phyloP scores from a whole-genome alignment of 768 basidiomycete species.

The Clavulina sp. region DNA sequence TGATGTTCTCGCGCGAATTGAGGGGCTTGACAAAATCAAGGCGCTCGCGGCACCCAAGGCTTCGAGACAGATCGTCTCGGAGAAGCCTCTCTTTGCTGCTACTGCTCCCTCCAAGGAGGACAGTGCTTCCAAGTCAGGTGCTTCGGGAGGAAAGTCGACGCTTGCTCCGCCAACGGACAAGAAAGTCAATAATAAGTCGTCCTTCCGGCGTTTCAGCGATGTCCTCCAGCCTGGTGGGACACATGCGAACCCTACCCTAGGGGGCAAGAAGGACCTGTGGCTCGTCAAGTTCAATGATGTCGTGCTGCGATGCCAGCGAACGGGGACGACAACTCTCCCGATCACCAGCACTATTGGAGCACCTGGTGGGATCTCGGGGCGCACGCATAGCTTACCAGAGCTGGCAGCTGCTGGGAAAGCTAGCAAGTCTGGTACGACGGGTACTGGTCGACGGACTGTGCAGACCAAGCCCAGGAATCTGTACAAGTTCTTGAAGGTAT shows the following conservation, averaged over 20 bases:
- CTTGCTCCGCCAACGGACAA: slow-evolving; percentile 28
- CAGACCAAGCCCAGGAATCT: slow-evolving; percentile 77
- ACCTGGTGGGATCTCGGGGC: slow-evolving; percentile 12
- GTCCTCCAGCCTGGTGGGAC: slow-evolving; percentile 42
- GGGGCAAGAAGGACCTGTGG: slow-evolving; percentile 80
- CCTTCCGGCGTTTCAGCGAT: slow-evolving; percentile 78
- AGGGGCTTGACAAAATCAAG: slow-evolving; percentile 85
- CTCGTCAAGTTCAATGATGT: slow-evolving; percentile 93
- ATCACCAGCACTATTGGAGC: slow-evolving; percentile 37
- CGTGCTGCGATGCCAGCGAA: slow-evolving; percentile 75
- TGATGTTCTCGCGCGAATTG: slow-evolving; percentile 90
- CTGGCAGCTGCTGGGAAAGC: slow-evolving; percentile 70
- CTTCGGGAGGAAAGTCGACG: too few species aligned
- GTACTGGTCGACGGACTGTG: slow-evolving; percentile 46
- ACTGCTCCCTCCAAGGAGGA: not conserved
- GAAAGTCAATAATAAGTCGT: slow-evolving; percentile 62
- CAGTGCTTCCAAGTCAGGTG: slow-evolving; percentile 5
- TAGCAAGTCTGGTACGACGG: slow-evolving; percentile 60
- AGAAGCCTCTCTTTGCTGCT: slow-evolving; percentile 28
- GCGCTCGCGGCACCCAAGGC: slow-evolving; percentile 73
- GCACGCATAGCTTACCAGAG: slow-evolving; percentile 69
- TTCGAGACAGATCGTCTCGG: slow-evolving; percentile 72
- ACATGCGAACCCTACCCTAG: slow-evolving; percentile 20
- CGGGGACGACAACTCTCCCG: slow-evolving; percentile 74
- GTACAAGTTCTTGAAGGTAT: slow-evolving; percentile 82